These are phyloP conservation scores for Auricularia sp. DNA, from an alignment of 768 basidiomycete genomes.

Conservation along the genomic window DNA sequence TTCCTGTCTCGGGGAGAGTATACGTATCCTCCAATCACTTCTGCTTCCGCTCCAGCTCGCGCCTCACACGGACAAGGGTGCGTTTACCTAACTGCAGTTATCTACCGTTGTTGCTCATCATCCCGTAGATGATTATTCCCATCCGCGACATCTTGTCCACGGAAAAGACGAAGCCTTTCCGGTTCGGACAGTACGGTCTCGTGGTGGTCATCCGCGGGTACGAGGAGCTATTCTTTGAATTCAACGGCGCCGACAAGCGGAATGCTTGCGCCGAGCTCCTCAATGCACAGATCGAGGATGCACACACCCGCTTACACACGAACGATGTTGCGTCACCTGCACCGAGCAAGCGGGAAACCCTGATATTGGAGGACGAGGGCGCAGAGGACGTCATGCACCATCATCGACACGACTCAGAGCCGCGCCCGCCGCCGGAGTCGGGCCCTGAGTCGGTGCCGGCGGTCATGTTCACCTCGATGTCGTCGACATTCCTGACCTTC, in stretches of 20 bases:
- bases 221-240: constrained; percentile 97
- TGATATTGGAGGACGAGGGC: constrained; percentile 74
- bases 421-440: constrained; percentile 40
- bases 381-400: background rate
- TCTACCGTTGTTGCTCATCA: constrained; percentile 5
- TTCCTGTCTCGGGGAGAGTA: constrained; percentile 83
- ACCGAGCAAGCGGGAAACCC: constrained; percentile 48
- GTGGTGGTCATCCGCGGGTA: constrained; percentile 89
- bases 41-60: constrained; percentile 87
- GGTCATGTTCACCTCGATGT: constrained; percentile 95
- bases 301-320: constrained; percentile 37
- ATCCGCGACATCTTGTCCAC: constrained; percentile 77
- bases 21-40: constrained; percentile 89
- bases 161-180: constrained; percentile 78
- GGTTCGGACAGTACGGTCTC: constrained; percentile 84
- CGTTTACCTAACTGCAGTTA: constrained; percentile 18
- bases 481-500: constrained; percentile 93
- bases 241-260: constrained; percentile 70
- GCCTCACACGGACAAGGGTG: constrained; percentile 77
- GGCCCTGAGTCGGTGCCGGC: constrained; percentile 51
- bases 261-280: constrained; percentile 67
- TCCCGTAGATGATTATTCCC: constrained; percentile 81
- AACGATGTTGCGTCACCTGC: constrained; percentile 25
- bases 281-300: constrained; percentile 71
- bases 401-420: constrained; percentile 24